Evolutionary conservation across 2,329 filamentous ascomycete genomes (phyloP).

Genomic region (Pseudogymnoascus sp.): DNA sequence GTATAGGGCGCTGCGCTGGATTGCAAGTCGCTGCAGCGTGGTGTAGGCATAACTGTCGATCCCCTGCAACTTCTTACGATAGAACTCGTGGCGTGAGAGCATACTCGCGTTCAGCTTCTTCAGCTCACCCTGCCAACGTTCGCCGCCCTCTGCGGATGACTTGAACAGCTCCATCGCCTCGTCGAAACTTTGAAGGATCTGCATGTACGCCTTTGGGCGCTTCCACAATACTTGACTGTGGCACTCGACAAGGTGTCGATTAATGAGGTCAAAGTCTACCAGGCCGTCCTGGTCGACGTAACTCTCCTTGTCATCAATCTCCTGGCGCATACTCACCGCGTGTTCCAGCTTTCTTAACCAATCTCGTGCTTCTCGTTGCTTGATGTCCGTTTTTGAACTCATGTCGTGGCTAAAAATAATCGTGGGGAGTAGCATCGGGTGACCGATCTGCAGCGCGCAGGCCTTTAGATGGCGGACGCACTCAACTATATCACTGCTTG

Average conservation of each 20-base stretch:
- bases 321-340: slow-evolving; percentile 50
- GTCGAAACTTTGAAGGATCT: slow-evolving; percentile 43
- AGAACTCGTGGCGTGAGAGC: slow-evolving; percentile 48
- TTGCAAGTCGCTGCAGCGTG: slow-evolving; percentile 51
- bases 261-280: slow-evolving; percentile 52
- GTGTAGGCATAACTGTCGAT: slow-evolving; percentile 56
- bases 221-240: slow-evolving; percentile 58
- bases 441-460: slow-evolving; percentile 45
- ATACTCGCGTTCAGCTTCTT: slow-evolving; percentile 45
- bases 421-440: slow-evolving; percentile 52
- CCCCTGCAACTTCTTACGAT: slow-evolving; percentile 51
- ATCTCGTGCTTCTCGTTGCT: slow-evolving; percentile 54
- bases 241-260: slow-evolving; percentile 55
- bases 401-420: slow-evolving; percentile 54
- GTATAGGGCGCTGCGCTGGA: slow-evolving; percentile 55
- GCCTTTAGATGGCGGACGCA: slow-evolving; percentile 43
- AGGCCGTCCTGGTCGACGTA: slow-evolving; percentile 43
- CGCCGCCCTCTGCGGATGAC: not conserved
- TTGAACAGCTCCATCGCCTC: slow-evolving; percentile 27
- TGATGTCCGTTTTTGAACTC: slow-evolving; percentile 47
- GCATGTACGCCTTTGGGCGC: slow-evolving; percentile 52
- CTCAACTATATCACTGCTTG: slow-evolving; percentile 45
- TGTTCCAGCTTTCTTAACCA: slow-evolving; percentile 55
- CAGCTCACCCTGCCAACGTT: slow-evolving; percentile 23
- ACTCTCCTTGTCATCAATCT: slow-evolving; percentile 32